A percentile compares a stretch with the other conserved stretches of the same genome.
phyloP scores from a whole-genome alignment of 2,329 filamentous ascomycete genomes.

The Teratosphaeriaceae sp. region DNA sequence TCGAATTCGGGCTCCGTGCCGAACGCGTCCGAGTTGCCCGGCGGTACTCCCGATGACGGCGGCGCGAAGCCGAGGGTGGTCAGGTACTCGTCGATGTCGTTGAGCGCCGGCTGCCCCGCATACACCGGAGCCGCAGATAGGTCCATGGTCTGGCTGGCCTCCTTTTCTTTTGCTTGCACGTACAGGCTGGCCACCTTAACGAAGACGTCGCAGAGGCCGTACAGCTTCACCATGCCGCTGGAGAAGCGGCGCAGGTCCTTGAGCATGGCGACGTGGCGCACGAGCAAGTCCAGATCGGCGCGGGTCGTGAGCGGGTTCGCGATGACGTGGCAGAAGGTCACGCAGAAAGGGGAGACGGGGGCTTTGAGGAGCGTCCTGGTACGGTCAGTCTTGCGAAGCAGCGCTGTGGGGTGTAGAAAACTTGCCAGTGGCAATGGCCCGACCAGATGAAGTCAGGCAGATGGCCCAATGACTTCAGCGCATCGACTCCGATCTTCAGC shows the following conservation, averaged over 20 bases:
- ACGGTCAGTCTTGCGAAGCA: slow-evolving; percentile 12
- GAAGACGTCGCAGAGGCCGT: slow-evolving; percentile 16
- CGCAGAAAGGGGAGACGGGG: slow-evolving; percentile 55
- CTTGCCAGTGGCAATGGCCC: slow-evolving; percentile 11
- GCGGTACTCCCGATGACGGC: neutral
- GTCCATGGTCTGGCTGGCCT: neutral
- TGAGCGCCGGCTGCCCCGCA: slow-evolving; percentile 9
- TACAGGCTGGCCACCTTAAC: slow-evolving; percentile 18
- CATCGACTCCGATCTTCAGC: slow-evolving; percentile 7
- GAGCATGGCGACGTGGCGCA: slow-evolving; percentile 17
- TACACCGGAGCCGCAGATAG: neutral
- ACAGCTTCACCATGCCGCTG: slow-evolving; percentile 15
- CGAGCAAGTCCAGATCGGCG: slow-evolving; percentile 16
- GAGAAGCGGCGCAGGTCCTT: slow-evolving; percentile 15
- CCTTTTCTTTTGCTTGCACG: slow-evolving; percentile 11
- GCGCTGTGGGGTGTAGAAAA: neutral
- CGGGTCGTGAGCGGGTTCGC: slow-evolving; percentile 7
- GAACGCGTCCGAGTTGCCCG: neutral
- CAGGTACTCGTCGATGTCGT: slow-evolving; percentile 14
- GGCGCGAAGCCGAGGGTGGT: slow-evolving; percentile 13
- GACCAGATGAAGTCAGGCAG: slow-evolving; percentile 10
- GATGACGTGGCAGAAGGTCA: slow-evolving; percentile 42
- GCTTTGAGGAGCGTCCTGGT: slow-evolving; percentile 41
- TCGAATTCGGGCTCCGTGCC: slow-evolving; percentile 3
- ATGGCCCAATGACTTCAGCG: slow-evolving; percentile 1